phyloP scores from a whole-genome alignment of 2,329 filamentous ascomycete species.

The Penicillium sp. region DNA sequence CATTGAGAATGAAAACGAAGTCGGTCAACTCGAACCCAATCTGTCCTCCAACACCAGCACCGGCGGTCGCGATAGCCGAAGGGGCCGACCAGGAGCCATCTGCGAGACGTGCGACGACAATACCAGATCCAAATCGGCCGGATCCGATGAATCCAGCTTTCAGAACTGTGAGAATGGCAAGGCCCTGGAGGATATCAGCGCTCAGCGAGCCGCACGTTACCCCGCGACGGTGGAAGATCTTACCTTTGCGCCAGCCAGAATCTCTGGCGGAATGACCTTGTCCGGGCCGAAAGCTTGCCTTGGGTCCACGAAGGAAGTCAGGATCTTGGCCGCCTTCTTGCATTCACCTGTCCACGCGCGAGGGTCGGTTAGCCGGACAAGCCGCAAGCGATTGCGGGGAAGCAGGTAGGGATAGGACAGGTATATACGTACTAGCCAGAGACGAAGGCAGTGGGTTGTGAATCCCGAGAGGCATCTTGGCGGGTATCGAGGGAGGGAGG shows the following conservation, averaged over 20 bases:
- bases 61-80: conserved; percentile 49
- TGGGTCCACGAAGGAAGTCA: conserved; percentile 91
- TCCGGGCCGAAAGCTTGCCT: conserved; percentile 91
- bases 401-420: conserved; percentile 15
- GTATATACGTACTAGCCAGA: conserved; percentile 43
- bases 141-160: conserved; percentile 53
- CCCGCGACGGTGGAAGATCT: conserved; percentile 5
- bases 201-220: conserved; percentile 9
- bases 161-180: conserved; percentile 50
- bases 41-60: conserved; percentile 51
- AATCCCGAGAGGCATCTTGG: conserved; percentile 45
- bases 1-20: conserved; percentile 98
- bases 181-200: conserved; percentile 36
- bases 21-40: conserved; percentile 53
- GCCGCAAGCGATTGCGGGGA: conserved; percentile 33
- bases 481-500: conserved; percentile 5
- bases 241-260: conserved; percentile 90
- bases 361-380: conserved; percentile 31
- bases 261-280: conserved; percentile 89
- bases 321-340: conserved; percentile 93
- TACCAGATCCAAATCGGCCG: conserved; percentile 49
- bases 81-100: conserved; percentile 52
- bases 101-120: conserved; percentile 49
- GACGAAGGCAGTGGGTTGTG: conserved; percentile 50
- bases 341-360: conserved; percentile 71